phyloP scores from a whole-genome alignment of 192 early-diverging fungal species.

The Chytriomyces confervae region DNA sequence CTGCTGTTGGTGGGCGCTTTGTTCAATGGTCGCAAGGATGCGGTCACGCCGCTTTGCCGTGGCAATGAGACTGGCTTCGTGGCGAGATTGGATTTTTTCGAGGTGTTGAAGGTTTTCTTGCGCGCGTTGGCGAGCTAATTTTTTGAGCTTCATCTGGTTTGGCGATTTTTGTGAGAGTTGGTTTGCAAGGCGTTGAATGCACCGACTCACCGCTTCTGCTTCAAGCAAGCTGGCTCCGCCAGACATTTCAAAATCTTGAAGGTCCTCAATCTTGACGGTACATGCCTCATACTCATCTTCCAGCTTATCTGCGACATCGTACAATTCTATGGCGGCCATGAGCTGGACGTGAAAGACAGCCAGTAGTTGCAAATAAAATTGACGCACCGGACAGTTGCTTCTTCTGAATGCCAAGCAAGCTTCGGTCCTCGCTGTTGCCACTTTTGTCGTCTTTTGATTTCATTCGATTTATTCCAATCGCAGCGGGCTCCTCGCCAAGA shows the following conservation, averaged over 20 bases:
- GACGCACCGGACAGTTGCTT: neutral
- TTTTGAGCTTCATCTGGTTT: neutral
- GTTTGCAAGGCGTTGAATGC: neutral
- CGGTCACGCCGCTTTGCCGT: slow-evolving; percentile 6
- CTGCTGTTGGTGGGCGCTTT: slow-evolving; percentile 11
- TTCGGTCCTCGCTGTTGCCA: neutral
- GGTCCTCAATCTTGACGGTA: slow-evolving; percentile 6
- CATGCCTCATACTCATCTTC: slow-evolving; percentile 18
- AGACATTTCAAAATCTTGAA: slow-evolving; percentile 15
- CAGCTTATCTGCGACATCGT: neutral
- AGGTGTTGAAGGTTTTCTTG: neutral
- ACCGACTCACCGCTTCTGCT: neutral
- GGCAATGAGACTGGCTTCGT: slow-evolving; percentile 24
- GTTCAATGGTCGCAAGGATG: slow-evolving; percentile 11
- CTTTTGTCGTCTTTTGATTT: neutral
- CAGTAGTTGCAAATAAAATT: neutral
- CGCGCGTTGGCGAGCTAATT: neutral
- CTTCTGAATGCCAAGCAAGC: slow-evolving; percentile 5
- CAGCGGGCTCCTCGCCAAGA: neutral
- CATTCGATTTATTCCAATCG: neutral
- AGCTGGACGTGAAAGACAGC: neutral
- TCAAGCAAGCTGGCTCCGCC: slow-evolving; percentile 1
- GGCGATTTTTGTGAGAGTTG: neutral
- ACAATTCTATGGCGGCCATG: neutral
- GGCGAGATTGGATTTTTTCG: slow-evolving; percentile 27